Percentiles rank a stretch among this genome's conserved stretches.
Evolutionary conservation across 257 asterid species (phyloP).

Genomic region (Primulina tabacum): DNA sequence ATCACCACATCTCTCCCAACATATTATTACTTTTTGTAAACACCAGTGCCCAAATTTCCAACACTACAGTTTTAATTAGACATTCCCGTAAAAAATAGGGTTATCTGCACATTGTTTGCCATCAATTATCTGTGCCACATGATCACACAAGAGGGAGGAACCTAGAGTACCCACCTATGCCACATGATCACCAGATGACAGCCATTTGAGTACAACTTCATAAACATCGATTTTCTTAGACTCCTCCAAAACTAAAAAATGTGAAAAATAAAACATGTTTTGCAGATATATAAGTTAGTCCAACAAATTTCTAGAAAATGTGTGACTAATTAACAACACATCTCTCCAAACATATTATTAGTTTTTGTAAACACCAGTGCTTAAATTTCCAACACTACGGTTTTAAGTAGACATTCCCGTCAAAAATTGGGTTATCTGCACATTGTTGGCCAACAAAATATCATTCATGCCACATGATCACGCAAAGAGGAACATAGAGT

Average conservation of each 20-base stretch:
- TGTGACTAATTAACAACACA: background rate
- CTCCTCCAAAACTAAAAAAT: background rate
- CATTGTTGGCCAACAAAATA: background rate
- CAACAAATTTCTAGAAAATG: background rate
- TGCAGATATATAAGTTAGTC: background rate
- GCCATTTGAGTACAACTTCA: background rate
- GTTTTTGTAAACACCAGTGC: background rate
- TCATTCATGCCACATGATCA: background rate
- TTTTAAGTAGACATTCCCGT: background rate
- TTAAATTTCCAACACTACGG: background rate
- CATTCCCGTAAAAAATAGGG: background rate
- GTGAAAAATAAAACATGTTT: background rate
- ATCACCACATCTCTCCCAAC: background rate
- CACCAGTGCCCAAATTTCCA: background rate
- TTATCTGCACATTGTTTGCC: background rate
- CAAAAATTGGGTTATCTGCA: background rate
- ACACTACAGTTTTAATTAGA: background rate
- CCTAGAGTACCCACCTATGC: background rate
- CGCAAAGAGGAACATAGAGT: background rate
- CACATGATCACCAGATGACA: conserved; percentile 7
- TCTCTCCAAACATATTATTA: too few species aligned
- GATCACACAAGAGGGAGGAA: background rate
- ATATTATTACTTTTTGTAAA: background rate
- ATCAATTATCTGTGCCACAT: background rate
- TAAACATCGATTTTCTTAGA: conserved; percentile 3